Evolutionary conservation across 371 early-diverging fungal genomes (phyloP).

Genomic region (Haplosporangium sp.): DNA sequence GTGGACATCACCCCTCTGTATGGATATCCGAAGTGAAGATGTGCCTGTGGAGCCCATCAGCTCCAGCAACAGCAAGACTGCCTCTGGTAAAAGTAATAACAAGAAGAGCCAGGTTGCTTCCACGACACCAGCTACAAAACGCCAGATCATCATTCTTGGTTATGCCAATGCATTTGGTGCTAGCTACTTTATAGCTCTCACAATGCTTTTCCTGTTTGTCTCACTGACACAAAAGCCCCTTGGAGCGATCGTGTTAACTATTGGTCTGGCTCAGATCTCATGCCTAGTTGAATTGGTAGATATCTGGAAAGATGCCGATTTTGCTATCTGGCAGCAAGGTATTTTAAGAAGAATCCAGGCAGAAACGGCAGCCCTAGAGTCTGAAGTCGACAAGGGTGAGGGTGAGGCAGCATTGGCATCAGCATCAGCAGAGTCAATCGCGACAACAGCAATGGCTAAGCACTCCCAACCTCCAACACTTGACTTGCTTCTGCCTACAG

Average conservation of each 20-base stretch:
- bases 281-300: conserved; percentile 65
- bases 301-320: conserved; percentile 60
- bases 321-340: conserved; percentile 27
- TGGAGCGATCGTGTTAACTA: conserved; percentile 75
- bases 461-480: conserved; percentile 27
- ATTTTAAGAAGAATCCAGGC: conserved; percentile 26
- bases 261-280: conserved; percentile 64
- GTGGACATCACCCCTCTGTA: conserved; percentile 62
- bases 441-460: conserved; percentile 18
- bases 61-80: neutral
- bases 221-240: conserved; percentile 76
- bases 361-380: conserved; percentile 18
- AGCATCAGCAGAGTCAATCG: conserved; percentile 13
- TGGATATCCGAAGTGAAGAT: conserved; percentile 58
- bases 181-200: conserved; percentile 66
- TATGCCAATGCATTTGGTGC: conserved; percentile 72
- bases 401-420: conserved; percentile 10
- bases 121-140: conserved; percentile 22
- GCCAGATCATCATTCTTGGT: conserved; percentile 60
- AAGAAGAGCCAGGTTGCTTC: conserved; percentile 6
- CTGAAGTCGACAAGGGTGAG: neutral
- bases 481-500: conserved; percentile 50
- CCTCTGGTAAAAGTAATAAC: neutral
- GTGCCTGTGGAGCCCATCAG: conserved; percentile 12
- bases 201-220: conserved; percentile 65